Conservation (phyloP, 768 basidiomycete genomes). For the Thelephora aurantiotincta region DNA sequence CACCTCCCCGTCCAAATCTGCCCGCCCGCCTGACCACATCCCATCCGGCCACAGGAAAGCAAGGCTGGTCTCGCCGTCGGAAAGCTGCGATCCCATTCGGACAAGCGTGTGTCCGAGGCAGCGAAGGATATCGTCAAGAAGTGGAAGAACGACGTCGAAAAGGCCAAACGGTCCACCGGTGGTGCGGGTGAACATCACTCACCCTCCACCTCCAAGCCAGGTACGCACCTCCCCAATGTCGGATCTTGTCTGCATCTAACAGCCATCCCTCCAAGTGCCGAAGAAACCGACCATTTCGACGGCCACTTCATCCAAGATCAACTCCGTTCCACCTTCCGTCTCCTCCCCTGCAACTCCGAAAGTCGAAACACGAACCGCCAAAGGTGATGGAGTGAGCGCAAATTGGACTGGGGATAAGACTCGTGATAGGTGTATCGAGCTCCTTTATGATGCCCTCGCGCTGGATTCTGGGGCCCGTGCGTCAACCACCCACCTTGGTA, state of each 20-base stretch:
- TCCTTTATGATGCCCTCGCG: constrained; percentile 87
- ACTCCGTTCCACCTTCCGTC: constrained; percentile 4
- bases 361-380: constrained; percentile 36
- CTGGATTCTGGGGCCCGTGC: constrained; percentile 77
- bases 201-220: constrained; percentile 17
- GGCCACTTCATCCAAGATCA: constrained; percentile 5
- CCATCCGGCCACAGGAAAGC: constrained; percentile 48
- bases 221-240: constrained; percentile 17
- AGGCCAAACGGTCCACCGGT: constrained; percentile 32
- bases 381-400: constrained; percentile 53
- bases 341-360: constrained; percentile 14
- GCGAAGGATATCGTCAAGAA: constrained; percentile 87
- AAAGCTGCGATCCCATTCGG: constrained; percentile 63
- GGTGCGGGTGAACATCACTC: constrained; percentile 7
- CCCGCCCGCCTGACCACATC: not conserved
- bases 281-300: constrained; percentile 11
- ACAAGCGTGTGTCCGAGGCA: constrained; percentile 62
- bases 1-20: constrained; percentile 6
- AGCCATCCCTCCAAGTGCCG: not conserved
- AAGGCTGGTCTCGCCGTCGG: constrained; percentile 88
- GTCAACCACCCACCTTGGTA: constrained; percentile 19
- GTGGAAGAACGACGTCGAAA: constrained; percentile 84
- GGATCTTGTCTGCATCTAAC: not conserved
- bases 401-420: constrained; percentile 52
- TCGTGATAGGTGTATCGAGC: constrained; percentile 76